Conservation (phyloP, 768 basidiomycete genomes). For the Pleurotus salmoneostramineus region DNA sequence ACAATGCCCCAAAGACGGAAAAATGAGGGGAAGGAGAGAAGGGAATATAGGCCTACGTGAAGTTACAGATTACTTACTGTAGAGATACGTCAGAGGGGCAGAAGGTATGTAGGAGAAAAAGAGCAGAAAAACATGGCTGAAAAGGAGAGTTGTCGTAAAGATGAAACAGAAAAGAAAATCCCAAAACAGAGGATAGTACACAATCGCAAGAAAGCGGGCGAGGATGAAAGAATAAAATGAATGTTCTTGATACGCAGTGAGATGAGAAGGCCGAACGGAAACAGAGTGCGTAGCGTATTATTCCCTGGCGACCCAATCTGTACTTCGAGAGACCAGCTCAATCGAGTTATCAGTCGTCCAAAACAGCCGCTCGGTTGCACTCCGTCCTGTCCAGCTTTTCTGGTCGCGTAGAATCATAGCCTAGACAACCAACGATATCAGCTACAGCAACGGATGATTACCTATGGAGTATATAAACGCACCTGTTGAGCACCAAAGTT, state of each 20-base stretch:
- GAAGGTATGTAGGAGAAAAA: not conserved
- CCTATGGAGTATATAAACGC: constrained; percentile 14
- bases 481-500: constrained; percentile 99
- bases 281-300: constrained; percentile 5
- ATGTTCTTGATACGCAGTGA: constrained; percentile 6
- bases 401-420: constrained; percentile 96
- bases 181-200: constrained; percentile 7
- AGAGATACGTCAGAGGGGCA: not conserved
- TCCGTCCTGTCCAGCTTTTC: constrained; percentile 91
- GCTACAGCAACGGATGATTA: not conserved
- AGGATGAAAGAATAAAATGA: not conserved
- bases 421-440: constrained; percentile 32
- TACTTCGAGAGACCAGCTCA: constrained; percentile 79
- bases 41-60: not conserved
- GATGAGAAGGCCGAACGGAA: not conserved
- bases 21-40: not conserved
- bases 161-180: not conserved
- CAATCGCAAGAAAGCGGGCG: not conserved
- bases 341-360: constrained; percentile 91
- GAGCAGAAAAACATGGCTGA: not conserved
- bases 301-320: constrained; percentile 83
- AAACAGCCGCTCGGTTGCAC: constrained; percentile 88
- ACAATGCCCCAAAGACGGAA: not conserved
- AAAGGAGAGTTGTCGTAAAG: not conserved
- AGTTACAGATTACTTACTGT: not conserved